Percentiles rank a stretch among this genome's conserved stretches.
Conservation (phyloP, 495 filamentous ascomycete genomes). For the Talaromyces trachyspermus region DNA sequence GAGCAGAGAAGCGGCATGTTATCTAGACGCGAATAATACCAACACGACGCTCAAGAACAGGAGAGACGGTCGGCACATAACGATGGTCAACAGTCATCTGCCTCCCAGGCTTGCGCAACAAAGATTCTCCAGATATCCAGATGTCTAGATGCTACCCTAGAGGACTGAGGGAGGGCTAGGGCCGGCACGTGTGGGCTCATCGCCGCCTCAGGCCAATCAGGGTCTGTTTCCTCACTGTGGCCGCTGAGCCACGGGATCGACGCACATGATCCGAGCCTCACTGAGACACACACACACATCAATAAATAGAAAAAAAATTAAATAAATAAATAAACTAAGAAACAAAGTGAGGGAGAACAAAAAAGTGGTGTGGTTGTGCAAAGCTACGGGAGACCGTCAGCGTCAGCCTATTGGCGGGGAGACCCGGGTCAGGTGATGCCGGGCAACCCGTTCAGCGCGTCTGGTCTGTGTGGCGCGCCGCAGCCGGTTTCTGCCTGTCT, state of each 20-base stretch:
- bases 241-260: slow-evolving; percentile 36
- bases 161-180: slow-evolving; percentile 8
- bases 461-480: slow-evolving; percentile 18
- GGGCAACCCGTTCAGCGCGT: slow-evolving; percentile 15
- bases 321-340: neutral
- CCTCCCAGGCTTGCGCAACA: neutral
- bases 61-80: too few species aligned
- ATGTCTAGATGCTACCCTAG: neutral
- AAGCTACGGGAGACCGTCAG: neutral
- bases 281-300: neutral
- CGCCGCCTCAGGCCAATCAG: slow-evolving; percentile 26
- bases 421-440: slow-evolving; percentile 29
- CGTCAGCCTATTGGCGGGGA: neutral
- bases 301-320: neutral
- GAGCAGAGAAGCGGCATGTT: too few species aligned
- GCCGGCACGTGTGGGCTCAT: slow-evolving; percentile 6
- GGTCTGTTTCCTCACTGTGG: too few species aligned
- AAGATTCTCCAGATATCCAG: neutral
- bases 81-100: too few species aligned
- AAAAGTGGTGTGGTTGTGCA: neutral
- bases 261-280: slow-evolving; percentile 33
- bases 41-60: too few species aligned
- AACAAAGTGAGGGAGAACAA: neutral
- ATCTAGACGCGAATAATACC: too few species aligned
- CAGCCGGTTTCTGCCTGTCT: slow-evolving; percentile 11